Evolutionary conservation across 2,329 filamentous ascomycete genomes (phyloP), one percentile per base, ranked within the genome.

Genomic region (Albifimbria verrucaria): DNA sequence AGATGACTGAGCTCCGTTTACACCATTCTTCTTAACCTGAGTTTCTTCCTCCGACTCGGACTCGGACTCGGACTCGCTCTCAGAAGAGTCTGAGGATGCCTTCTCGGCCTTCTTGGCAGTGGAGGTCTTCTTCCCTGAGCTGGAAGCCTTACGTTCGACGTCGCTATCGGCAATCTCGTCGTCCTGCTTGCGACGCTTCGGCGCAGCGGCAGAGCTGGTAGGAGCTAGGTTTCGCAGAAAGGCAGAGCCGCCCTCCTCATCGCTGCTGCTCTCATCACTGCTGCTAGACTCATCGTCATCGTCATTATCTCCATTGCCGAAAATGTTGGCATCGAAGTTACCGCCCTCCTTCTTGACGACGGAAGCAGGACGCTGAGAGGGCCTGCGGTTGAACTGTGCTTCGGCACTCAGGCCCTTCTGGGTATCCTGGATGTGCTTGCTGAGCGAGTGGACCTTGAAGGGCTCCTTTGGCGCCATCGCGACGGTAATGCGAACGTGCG

Each of bases 81-180:
- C 60, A 2, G 57, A 59, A 15, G 59, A 57, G 22, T 61, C 59
- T 7, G 59, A 54, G 20, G 59, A 53, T 11, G 55, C 22, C 43
- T 62, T 54, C 48, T 55, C 18, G 20, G 60, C 60, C 49, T 59
- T 61, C 7, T 32, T 7, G 18, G 55, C 12, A 21, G 43, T 50
- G n/a, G 54, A 26, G 26, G 55, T 59, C 28, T 64, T 66, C 26
- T 62, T 56, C 18, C 64, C 56, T 39, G 32, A 17, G 32, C 32
- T 39, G 18, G 32, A 39, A 36, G 65, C 57, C 46, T 64, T 65
- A 51, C 68, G 68, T 55, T 74, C 72, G 59, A 59, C 68, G 59
- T 75, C 71, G 59, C 72, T 75, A 52, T 75, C 72, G 61, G 71
- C 71, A 54, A 75, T 73, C 55, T 74, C 72, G 21, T 71, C 68